Evolutionary conservation across 192 early-diverging fungal species (phyloP).

Genomic region (Umbelopsis sp.): DNA sequence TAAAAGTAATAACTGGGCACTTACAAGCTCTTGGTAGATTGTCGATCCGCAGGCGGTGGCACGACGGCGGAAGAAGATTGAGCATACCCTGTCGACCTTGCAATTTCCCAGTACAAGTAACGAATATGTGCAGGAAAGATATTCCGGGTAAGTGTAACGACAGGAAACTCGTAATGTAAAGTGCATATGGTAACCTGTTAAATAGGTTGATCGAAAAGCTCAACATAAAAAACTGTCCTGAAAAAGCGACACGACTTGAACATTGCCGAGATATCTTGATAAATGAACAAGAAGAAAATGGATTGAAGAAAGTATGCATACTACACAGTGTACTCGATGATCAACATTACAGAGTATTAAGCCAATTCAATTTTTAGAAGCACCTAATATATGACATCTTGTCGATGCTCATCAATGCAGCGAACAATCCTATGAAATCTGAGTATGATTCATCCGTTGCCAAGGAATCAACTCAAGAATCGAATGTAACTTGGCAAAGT

Average conservation of each 20-base stretch:
- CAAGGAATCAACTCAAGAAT: not conserved
- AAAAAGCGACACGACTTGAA: not conserved
- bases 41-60: not conserved
- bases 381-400: not conserved
- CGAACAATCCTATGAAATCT: not conserved
- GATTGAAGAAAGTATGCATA: not conserved
- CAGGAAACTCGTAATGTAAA: not conserved
- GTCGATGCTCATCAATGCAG: slow-evolving; percentile 11
- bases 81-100: not conserved
- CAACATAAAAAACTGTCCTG: not conserved
- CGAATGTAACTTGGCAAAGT: slow-evolving; percentile 28
- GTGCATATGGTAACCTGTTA: not conserved
- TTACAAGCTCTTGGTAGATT: not conserved
- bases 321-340: not conserved
- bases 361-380: not conserved
- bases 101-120: slow-evolving; percentile 9
- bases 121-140: not conserved
- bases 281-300: not conserved
- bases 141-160: not conserved
- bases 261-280: not conserved
- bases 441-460: not conserved
- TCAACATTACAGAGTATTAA: not conserved
- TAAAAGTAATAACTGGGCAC: not conserved
- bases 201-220: slow-evolving; percentile 2
- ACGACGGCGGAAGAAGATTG: not conserved